Base-by-base conservation (phyloP, 169 alveolate genomes). In the Prorocentrum cordatum region DNA sequence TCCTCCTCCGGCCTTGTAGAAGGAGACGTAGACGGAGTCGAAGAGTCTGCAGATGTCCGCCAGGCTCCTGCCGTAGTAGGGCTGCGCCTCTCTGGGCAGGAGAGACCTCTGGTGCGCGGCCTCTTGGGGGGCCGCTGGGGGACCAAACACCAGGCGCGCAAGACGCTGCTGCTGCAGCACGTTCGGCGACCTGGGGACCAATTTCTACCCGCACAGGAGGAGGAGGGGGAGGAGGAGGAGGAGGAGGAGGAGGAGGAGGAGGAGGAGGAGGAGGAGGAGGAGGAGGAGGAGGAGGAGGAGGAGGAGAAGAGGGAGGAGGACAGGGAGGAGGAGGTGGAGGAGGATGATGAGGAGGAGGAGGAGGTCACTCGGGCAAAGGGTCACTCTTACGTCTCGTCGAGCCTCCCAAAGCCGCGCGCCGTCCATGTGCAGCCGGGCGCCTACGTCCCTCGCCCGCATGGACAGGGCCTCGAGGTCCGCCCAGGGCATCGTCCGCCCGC, bases 351-450 rank as follows among this genome's bases (percentile, higher is more conserved):
- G n/a, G n/a, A n/a, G n/a, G n/a, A n/a, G n/a, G n/a, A n/a, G n/a
- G n/a, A n/a, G 20, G 5, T 9, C 26, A 16, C n/a, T 16, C 29
- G 7, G 42, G 38, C 61, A 16, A 3, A 4, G 35, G 31, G 36
- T 47, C 29, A n/a, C n/a, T n/a, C n/a, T n/a, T n/a, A n/a, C n/a
- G 67, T n/a, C 31, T 5, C 45, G 83, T 24, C n/a, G 47, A 3
- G 73, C 88, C 62, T 77, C 88, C 22, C 39, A 47, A 0, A 77
- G 64, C 9, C 88, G 59, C 16, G 88, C 88, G 0, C 88, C 88
- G 12, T 77, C 88, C 88, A 77, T 33, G 75, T 77, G 88, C 73
- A 77, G 50, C 18, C 88, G 88, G n/a, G 88, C 75, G 5, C 64
- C 64, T 7, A 75, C 36, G 31, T 45, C 27, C 62, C 35, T n/a